phyloP scores from a whole-genome alignment of 306 rosid genomes.

The Vigna trinervia region DNA sequence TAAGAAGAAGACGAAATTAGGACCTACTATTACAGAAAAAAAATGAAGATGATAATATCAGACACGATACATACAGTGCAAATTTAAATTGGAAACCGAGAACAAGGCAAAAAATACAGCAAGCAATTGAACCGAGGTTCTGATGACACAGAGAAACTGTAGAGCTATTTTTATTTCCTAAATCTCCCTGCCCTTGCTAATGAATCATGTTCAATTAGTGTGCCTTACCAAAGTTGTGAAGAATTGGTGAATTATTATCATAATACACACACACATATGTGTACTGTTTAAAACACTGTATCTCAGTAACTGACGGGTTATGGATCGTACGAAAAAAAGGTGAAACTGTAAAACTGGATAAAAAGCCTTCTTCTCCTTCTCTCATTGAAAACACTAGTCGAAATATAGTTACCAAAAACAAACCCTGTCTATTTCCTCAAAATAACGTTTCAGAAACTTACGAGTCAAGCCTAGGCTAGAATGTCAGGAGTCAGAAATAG shows the following conservation, averaged over 20 bases:
- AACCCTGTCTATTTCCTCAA: conserved; percentile 27
- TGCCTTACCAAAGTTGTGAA: conserved; percentile 2
- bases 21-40: neutral
- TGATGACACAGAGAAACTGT: neutral
- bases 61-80: neutral
- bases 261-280: neutral
- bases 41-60: neutral
- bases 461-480: conserved; percentile 26
- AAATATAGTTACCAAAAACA: conserved; percentile 36
- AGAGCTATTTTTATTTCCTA: conserved; percentile 19
- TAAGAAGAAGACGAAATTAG: conserved; percentile 5
- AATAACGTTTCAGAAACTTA: conserved; percentile 43
- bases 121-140: conserved; percentile 16
- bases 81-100: conserved; percentile 31
- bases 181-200: neutral
- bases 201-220: conserved; percentile 27
- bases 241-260: conserved; percentile 9
- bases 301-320: conserved; percentile 15
- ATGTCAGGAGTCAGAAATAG: conserved; percentile 26
- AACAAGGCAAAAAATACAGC: conserved; percentile 25
- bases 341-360: conserved; percentile 35
- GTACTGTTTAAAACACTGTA: conserved; percentile 18
- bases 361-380: conserved; percentile 38
- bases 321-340: conserved; percentile 35
- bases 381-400: conserved; percentile 23